Evolutionary conservation across 305 asterid genomes (phyloP).

Genomic region (Fraxinus sp.): DNA sequence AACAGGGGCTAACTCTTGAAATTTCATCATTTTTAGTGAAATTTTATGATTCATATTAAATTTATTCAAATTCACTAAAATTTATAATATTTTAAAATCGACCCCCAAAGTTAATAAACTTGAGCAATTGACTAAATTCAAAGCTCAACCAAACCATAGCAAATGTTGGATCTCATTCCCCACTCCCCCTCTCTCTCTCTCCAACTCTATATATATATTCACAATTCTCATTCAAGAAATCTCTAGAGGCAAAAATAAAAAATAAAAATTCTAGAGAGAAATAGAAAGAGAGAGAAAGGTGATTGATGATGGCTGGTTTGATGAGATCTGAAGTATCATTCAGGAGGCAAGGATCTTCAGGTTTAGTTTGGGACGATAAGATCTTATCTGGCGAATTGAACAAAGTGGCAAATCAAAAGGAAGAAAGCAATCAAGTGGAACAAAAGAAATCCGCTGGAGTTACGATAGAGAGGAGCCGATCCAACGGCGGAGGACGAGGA

Average conservation of each 20-base stretch:
- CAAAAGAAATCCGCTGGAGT: constrained; percentile 18
- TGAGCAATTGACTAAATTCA: not conserved
- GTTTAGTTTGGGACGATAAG: constrained; percentile 51
- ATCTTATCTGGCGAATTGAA: constrained; percentile 33
- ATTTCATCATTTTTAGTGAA: no score
- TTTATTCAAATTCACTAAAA: no score
- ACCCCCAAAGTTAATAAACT: not conserved
- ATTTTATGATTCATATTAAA: no score
- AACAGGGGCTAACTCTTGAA: no score
- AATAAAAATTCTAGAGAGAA: not conserved
- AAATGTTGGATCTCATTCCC: not conserved
- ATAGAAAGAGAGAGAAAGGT: not conserved
- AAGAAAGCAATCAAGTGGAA: constrained; percentile 6
- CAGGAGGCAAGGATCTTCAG: constrained; percentile 55
- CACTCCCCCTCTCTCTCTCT: not conserved
- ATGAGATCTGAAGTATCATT: constrained; percentile 49
- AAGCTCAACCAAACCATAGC: not conserved
- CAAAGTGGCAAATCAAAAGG: constrained; percentile 23
- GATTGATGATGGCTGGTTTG: constrained; percentile 41
- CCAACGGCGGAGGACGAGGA: no score
- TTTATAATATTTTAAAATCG: no score
- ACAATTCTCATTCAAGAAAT: constrained; percentile 14
- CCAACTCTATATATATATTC: not conserved
- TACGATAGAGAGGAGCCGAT: no score
- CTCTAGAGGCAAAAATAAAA: not conserved